phyloP scores from a whole-genome alignment of 495 filamentous ascomycete species.

The Lindgomyces ingoldianus region DNA sequence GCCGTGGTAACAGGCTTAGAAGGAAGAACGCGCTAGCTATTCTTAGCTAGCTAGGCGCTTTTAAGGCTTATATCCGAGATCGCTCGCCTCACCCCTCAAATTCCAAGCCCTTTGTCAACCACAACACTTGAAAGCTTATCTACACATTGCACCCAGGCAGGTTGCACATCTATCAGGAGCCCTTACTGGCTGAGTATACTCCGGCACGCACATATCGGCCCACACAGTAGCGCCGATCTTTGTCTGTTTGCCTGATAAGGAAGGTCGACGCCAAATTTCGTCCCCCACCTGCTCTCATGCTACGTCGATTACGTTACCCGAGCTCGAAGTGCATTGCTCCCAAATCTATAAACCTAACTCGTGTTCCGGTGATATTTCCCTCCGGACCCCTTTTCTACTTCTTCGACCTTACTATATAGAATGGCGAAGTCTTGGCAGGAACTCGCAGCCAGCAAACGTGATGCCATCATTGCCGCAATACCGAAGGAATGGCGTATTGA shows the following conservation, averaged over 20 bases:
- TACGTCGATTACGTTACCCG: neutral
- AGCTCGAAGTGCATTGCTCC: neutral
- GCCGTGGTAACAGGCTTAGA: neutral
- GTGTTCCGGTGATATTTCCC: neutral
- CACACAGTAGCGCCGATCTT: neutral
- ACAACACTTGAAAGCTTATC: no score
- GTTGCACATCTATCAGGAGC: neutral
- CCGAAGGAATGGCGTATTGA: conserved; percentile 59
- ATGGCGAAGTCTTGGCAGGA: conserved; percentile 25
- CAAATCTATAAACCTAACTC: neutral
- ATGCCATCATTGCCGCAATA: conserved; percentile 56
- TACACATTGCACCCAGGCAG: no score
- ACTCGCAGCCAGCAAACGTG: conserved; percentile 49
- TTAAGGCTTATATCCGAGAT: neutral
- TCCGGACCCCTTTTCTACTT: neutral
- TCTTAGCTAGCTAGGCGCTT: neutral
- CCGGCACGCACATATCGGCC: neutral
- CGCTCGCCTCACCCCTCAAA: neutral
- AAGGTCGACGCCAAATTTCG: neutral
- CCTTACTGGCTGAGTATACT: neutral
- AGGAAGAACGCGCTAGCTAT: neutral
- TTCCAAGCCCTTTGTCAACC: neutral
- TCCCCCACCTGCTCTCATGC: neutral
- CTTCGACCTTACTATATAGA: neutral
- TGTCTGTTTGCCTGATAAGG: neutral